These are phyloP conservation scores for Aspergillus latus DNA, from an alignment of 2,329 filamentous ascomycete genomes.

Conservation along the genomic window DNA sequence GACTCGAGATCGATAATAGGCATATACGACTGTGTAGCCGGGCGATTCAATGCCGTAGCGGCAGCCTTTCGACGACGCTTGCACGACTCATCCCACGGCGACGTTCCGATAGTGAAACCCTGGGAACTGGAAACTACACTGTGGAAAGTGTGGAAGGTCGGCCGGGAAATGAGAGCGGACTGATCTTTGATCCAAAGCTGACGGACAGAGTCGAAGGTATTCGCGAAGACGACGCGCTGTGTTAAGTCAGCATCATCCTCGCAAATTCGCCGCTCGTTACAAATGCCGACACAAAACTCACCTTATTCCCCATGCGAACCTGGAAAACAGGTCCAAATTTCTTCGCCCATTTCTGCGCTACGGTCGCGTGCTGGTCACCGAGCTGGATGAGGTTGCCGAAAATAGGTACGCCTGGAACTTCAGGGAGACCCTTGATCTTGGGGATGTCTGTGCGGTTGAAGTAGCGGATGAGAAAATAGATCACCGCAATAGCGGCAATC, in stretches of 20 bases:
- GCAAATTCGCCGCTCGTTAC: background rate
- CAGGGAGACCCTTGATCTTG: constrained; percentile 62
- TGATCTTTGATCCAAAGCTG: constrained; percentile 76
- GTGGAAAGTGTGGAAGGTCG: constrained; percentile 78
- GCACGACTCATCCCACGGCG: constrained; percentile 79
- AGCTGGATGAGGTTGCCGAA: constrained; percentile 65
- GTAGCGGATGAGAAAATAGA: constrained; percentile 44
- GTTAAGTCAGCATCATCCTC: background rate
- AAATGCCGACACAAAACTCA: constrained; percentile 29
- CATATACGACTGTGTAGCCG: constrained; percentile 75
- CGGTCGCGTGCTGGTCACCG: constrained; percentile 57
- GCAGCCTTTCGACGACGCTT: constrained; percentile 75
- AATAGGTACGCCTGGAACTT: constrained; percentile 61
- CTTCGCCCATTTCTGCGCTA: constrained; percentile 57
- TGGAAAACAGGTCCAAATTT: constrained; percentile 66
- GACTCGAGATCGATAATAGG: constrained; percentile 79
- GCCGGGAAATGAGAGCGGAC: constrained; percentile 73
- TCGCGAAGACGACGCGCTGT: constrained; percentile 72
- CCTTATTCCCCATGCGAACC: constrained; percentile 66
- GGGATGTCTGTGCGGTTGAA: constrained; percentile 56
- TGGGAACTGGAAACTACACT: constrained; percentile 73
- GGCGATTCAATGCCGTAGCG: constrained; percentile 73
- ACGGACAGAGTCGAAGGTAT: constrained; percentile 72
- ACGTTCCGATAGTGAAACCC: constrained; percentile 80
- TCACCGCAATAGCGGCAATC: constrained; percentile 36